Base-by-base conservation (phyloP, 202 grass and related monocot species). In the Carex sylvatica region DNA sequence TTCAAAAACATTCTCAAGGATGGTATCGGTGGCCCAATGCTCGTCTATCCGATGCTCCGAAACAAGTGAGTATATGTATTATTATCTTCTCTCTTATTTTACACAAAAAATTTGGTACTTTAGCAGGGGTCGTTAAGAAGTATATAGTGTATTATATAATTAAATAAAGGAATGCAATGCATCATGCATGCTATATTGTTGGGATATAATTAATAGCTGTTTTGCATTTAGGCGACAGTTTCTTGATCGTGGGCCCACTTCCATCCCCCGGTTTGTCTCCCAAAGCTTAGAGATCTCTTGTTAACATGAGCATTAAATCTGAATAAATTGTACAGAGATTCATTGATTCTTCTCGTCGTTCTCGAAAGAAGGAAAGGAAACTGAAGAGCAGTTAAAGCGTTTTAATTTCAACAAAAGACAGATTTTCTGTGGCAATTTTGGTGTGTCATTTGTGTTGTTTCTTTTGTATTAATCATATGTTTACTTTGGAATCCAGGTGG, bases 21-120 rank as follows among this genome's bases (percentile, higher is more conserved):
- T 53, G 97, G 97, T 61, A 86, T 99, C 73, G 93, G 92, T 58
- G 97, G 97, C 12, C 97, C 97, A 31, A 96, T 99, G 97, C 97
- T 99, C 53, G 54, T 96, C 26, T 99, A 99, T 91, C 97, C 97
- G 15, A 87, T 99, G 83, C 72, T 93, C 65, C 84, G 85, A 82
- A 77, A 20, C 88, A 92, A 96, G 97, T 99, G 18, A 93, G 96
- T 84, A 71, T 46, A 71, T 71, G 4, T 47, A 59, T 31, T 51
- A 3, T 73, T 53, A 15, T 52, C 14, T 80, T 62, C 23, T 9
- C 10, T 30, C 30, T 33, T 53, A 51, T 12, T 36, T 66, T 30
- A 44, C 8, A 44, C 5, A 44, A 44, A 6, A 44, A 20, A 47
- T 46, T 70, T 70, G 36, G 38, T 70, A 70, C 13, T 23, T 70